phyloP scores from a whole-genome alignment of 805 yeast species.

The Kregervanrija delftensis region DNA sequence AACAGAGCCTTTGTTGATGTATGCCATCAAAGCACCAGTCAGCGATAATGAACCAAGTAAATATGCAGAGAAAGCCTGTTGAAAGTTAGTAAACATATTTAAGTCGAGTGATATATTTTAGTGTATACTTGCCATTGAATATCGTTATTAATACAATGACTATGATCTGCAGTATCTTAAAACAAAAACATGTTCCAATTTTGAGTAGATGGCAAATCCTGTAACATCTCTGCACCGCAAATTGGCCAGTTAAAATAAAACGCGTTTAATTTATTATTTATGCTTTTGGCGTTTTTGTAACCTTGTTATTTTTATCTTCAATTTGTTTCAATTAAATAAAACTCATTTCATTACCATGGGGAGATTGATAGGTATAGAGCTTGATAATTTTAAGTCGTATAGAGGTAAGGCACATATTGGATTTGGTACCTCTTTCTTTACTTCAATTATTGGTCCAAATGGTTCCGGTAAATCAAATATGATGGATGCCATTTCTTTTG shows the following conservation, averaged over 20 bases:
- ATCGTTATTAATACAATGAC: too few species aligned
- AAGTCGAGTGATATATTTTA: too few species aligned
- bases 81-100: too few species aligned
- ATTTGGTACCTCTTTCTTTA: constrained; percentile 76
- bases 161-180: neutral
- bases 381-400: constrained; percentile 88
- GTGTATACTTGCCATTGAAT: too few species aligned
- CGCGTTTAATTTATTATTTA: too few species aligned
- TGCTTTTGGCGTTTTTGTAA: neutral
- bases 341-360: constrained; percentile 50
- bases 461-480: constrained; percentile 98
- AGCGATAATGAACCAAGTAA: constrained; percentile 18
- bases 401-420: constrained; percentile 70
- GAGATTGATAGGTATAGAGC: constrained; percentile 66
- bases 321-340: neutral
- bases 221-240: too few species aligned
- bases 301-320: neutral
- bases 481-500: constrained; percentile 91
- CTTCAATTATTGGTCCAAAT: constrained; percentile 95
- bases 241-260: too few species aligned
- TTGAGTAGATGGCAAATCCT: neutral
- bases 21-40: constrained; percentile 28
- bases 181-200: neutral
- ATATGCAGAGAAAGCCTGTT: constrained; percentile 6
- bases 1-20: constrained; percentile 54